Conservation (phyloP, 2,329 filamentous ascomycete species). For the Cadophora luteo-olivacea region DNA sequence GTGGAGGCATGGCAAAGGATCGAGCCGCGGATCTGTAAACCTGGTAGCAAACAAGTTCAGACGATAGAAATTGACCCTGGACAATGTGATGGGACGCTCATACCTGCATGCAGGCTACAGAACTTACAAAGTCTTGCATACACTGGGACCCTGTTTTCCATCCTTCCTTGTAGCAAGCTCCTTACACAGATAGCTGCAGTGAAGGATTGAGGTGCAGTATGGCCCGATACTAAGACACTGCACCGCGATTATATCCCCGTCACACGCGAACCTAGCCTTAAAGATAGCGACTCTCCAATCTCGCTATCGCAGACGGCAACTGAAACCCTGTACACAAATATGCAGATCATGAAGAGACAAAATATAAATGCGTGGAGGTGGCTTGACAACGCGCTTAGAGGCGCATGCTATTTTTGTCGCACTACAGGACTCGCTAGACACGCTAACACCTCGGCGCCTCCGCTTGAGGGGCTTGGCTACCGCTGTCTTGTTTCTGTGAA, state of each 20-base stretch:
- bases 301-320: no score
- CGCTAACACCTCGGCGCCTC: slow-evolving; percentile 13
- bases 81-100: neutral
- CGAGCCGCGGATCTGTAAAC: neutral
- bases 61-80: neutral
- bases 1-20: neutral
- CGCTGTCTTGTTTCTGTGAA: neutral
- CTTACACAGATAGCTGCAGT: neutral
- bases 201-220: neutral
- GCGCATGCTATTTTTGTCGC: slow-evolving; percentile 12
- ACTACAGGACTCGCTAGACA: neutral
- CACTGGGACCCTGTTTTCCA: neutral
- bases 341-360: no score
- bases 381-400: slow-evolving; percentile 1
- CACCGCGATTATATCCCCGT: neutral
- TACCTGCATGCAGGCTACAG: neutral
- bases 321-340: neutral
- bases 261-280: neutral
- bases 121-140: neutral
- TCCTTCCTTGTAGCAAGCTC: neutral
- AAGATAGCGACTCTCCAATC: no score
- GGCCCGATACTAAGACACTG: neutral
- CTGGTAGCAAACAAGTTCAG: neutral
- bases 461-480: slow-evolving; percentile 4
- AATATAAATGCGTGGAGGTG: neutral